Conservation (phyloP, 2,329 filamentous ascomycete genomes). For the Penicillium sp. region DNA sequence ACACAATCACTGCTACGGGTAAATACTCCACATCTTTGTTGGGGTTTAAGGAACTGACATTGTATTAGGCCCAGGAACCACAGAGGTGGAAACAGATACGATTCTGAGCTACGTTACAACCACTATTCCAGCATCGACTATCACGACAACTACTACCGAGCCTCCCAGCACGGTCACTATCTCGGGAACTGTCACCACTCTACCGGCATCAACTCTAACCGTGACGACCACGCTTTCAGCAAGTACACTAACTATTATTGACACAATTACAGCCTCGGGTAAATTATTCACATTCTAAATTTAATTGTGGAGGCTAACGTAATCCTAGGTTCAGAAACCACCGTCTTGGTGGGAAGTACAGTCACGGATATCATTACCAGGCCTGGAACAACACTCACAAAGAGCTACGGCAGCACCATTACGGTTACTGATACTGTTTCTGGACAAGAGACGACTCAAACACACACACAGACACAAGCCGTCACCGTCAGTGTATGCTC, state of each 20-base stretch:
- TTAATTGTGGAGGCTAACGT: neutral
- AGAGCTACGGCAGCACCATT: neutral
- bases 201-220: conserved; percentile 5
- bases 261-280: conserved; percentile 7
- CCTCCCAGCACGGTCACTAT: conserved; percentile 4
- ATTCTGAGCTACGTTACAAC: conserved; percentile 1
- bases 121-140: conserved; percentile 9
- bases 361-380: neutral
- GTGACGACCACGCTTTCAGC: conserved; percentile 1
- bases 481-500: conserved; percentile 26
- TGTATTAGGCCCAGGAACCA: neutral
- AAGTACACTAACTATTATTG: neutral
- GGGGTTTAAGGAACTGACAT: neutral
- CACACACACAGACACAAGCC: neutral
- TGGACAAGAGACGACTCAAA: neutral
- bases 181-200: neutral
- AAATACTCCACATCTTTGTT: neutral
- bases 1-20: conserved; percentile 7
- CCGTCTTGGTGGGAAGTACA: neutral
- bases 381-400: neutral
- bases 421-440: neutral
- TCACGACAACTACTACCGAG: conserved; percentile 5
- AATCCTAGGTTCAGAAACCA: neutral
- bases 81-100: neutral
- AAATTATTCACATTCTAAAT: neutral